phyloP scores from a whole-genome alignment of 2,329 filamentous ascomycete genomes.

The Nigrospora oryzae region DNA sequence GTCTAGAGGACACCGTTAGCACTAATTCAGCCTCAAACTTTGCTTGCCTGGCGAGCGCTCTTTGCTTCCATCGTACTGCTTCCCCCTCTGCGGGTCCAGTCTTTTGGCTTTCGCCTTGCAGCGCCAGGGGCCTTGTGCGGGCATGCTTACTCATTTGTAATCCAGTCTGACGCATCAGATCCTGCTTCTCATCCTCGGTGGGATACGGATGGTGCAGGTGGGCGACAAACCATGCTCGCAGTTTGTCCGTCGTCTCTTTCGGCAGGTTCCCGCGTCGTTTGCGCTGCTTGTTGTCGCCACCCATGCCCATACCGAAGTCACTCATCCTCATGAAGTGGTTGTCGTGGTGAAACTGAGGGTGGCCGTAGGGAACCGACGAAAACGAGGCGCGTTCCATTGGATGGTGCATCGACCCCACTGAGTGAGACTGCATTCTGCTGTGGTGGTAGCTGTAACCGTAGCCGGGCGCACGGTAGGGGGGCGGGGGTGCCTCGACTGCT shows the following conservation, averaged over 20 bases:
- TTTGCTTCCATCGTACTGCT: neutral
- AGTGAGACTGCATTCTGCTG: slow-evolving; percentile 34
- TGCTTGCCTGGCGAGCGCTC: neutral
- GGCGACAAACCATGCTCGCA: slow-evolving; percentile 72
- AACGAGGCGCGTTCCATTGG: slow-evolving; percentile 35
- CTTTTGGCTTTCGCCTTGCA: neutral
- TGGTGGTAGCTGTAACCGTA: slow-evolving; percentile 32
- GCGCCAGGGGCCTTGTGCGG: slow-evolving; percentile 1
- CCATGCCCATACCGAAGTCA: slow-evolving; percentile 28
- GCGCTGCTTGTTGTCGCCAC: slow-evolving; percentile 40
- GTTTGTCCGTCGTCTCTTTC: slow-evolving; percentile 78
- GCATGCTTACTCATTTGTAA: slow-evolving; percentile 65
- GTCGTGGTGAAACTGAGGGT: slow-evolving; percentile 21
- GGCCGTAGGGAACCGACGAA: slow-evolving; percentile 28
- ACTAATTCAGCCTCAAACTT: no score
- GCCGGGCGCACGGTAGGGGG: slow-evolving; percentile 22
- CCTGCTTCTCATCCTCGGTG: slow-evolving; percentile 79
- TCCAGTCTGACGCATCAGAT: slow-evolving; percentile 67
- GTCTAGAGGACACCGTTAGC: slow-evolving; percentile 28
- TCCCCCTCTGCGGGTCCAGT: neutral
- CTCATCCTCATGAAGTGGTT: slow-evolving; percentile 31
- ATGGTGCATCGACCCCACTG: slow-evolving; percentile 32
- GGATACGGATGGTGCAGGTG: slow-evolving; percentile 78
- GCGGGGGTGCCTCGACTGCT: slow-evolving; percentile 20
- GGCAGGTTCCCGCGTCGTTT: slow-evolving; percentile 77